Evolutionary conservation across 2,329 filamentous ascomycete genomes (phyloP).

Genomic region (Phyllachora maydis): DNA sequence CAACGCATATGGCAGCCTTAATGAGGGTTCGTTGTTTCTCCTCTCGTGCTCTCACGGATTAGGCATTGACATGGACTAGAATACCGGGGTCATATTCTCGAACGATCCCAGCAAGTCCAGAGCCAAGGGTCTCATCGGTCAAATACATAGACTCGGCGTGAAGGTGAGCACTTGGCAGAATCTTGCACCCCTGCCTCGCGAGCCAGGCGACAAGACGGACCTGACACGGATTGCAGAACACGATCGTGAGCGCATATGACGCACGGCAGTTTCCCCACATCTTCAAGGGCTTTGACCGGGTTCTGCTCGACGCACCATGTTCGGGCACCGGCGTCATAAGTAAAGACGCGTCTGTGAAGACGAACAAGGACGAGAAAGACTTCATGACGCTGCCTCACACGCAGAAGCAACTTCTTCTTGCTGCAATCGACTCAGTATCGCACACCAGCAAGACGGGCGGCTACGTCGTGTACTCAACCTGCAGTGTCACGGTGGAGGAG

Average conservation of each 20-base stretch:
- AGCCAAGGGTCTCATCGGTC: slow-evolving; percentile 93
- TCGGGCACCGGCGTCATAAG: slow-evolving; percentile 94
- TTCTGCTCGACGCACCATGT: slow-evolving; percentile 86
- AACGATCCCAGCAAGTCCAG: slow-evolving; percentile 91
- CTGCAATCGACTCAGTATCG: slow-evolving; percentile 89
- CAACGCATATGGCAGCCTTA: slow-evolving; percentile 83
- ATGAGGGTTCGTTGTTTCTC: too few relatives aligned
- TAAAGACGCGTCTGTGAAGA: slow-evolving; percentile 93
- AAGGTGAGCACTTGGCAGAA: slow-evolving; percentile 23
- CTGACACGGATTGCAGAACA: slow-evolving; percentile 43
- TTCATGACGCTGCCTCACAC: slow-evolving; percentile 85
- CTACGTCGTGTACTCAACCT: slow-evolving; percentile 93
- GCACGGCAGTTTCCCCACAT: slow-evolving; percentile 85
- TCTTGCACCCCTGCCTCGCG: background rate
- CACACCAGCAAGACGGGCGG: slow-evolving; percentile 92
- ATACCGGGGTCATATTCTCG: slow-evolving; percentile 86
- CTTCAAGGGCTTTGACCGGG: slow-evolving; percentile 88
- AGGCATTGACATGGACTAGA: too few relatives aligned
- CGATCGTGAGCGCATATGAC: slow-evolving; percentile 88
- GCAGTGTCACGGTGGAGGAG: slow-evolving; percentile 84
- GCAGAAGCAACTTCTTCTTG: slow-evolving; percentile 83
- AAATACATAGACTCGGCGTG: slow-evolving; percentile 84
- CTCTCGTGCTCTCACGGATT: too few relatives aligned
- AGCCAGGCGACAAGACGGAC: too few relatives aligned
- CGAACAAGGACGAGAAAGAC: slow-evolving; percentile 90